These are phyloP conservation scores for Cystofilobasidium capitatum DNA, from an alignment of 768 basidiomycete genomes.

Conservation along the genomic window DNA sequence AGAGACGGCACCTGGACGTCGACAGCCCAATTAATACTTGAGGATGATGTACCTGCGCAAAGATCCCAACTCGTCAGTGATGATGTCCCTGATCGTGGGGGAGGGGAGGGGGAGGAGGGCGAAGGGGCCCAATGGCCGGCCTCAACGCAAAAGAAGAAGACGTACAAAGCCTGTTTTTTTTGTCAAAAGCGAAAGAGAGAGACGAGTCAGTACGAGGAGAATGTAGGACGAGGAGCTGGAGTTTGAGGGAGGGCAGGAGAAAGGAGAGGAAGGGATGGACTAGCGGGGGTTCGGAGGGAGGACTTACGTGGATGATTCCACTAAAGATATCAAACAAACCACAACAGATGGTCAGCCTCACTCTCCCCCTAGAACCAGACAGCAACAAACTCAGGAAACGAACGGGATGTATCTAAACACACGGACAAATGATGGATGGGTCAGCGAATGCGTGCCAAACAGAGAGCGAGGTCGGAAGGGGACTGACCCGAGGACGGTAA, in stretches of 20 bases:
- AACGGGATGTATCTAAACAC: not conserved
- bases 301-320: no score
- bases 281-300: no score
- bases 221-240: no score
- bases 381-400: not conserved
- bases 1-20: no score
- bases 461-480: not conserved
- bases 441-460: not conserved
- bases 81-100: not conserved
- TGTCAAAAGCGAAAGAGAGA: no score
- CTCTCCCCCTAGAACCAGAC: not conserved
- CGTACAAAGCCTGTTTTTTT: no score
- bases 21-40: no score
- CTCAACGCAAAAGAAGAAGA: no score
- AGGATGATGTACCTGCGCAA: not conserved
- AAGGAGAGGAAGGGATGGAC: no score
- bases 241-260: no score
- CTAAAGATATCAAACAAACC: not conserved
- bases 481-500: slow-evolving; percentile 41
- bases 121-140: no score
- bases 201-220: no score
- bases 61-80: not conserved
- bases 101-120: not conserved
- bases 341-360: not conserved
- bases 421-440: not conserved